Evolutionary conservation across 148 eudicot species (phyloP).

Genomic region (Chenopodium berlandieri): DNA sequence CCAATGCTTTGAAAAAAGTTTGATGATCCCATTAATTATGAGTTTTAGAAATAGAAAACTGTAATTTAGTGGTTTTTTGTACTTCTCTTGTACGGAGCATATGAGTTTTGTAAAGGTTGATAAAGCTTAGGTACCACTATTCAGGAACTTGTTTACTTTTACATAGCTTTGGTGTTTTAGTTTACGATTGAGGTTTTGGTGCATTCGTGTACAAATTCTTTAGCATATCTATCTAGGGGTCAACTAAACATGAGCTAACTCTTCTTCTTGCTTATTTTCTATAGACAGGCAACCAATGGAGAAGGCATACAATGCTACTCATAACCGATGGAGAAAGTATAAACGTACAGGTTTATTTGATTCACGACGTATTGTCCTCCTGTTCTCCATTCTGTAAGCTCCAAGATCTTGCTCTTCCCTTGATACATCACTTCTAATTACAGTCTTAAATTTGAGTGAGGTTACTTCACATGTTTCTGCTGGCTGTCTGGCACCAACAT

Average conservation of each 20-base stretch:
- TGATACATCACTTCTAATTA: too few relatives aligned
- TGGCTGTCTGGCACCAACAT: neutral
- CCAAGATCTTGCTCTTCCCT: neutral
- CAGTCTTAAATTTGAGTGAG: neutral
- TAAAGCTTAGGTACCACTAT: neutral
- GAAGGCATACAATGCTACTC: conserved; percentile 48
- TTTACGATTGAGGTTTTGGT: neutral
- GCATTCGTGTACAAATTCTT: neutral
- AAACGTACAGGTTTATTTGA: conserved; percentile 68
- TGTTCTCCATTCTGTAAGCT: conserved; percentile 84
- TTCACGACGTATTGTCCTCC: conserved; percentile 73
- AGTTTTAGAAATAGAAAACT: neutral
- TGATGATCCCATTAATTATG: neutral
- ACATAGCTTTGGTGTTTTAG: neutral
- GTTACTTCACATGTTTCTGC: neutral
- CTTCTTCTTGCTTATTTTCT: neutral
- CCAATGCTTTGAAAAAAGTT: neutral
- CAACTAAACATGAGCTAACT: neutral
- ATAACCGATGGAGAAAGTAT: conserved; percentile 65
- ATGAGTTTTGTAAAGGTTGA: neutral
- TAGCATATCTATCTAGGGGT: neutral
- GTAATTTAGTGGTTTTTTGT: neutral
- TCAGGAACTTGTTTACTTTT: neutral
- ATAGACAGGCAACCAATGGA: conserved; percentile 58
- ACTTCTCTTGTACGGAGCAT: neutral